phyloP scores from a whole-genome alignment of 495 filamentous ascomycete genomes.

The Parmelia sp. region DNA sequence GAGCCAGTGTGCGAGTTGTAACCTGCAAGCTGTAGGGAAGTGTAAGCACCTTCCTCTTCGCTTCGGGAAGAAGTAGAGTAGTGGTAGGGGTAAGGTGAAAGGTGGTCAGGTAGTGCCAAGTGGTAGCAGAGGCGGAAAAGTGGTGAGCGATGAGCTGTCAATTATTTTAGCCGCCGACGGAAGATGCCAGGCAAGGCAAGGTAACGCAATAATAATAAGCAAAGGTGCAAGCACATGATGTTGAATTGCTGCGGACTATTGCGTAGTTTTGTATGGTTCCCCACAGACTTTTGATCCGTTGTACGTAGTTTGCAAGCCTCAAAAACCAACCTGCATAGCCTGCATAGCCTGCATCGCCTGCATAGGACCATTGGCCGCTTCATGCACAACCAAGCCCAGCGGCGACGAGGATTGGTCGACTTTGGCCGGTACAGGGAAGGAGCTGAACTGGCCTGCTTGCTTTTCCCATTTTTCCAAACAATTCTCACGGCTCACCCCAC shows the following conservation, averaged over 20 bases:
- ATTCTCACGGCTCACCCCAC: too few species aligned
- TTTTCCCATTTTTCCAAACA: neutral
- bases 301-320: neutral
- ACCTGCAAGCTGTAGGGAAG: too few species aligned
- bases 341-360: too few species aligned
- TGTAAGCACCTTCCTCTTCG: neutral
- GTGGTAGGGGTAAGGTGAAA: neutral
- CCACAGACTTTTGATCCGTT: neutral
- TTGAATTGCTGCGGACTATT: conserved; percentile 13
- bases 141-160: conserved; percentile 16
- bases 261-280: neutral
- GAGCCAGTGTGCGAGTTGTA: too few species aligned
- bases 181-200: conserved; percentile 3
- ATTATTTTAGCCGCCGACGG: conserved; percentile 14
- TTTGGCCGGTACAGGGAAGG: neutral
- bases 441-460: neutral
- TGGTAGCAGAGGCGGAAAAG: neutral
- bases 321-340: neutral
- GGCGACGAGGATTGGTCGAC: neutral
- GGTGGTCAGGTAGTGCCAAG: too few species aligned
- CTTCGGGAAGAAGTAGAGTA: neutral
- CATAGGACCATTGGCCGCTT: neutral
- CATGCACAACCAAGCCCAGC: neutral
- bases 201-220: too few species aligned
- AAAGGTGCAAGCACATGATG: conserved; percentile 18